Evolutionary conservation across 768 basidiomycete genomes (phyloP).

Genomic region (Russula vinacea): DNA sequence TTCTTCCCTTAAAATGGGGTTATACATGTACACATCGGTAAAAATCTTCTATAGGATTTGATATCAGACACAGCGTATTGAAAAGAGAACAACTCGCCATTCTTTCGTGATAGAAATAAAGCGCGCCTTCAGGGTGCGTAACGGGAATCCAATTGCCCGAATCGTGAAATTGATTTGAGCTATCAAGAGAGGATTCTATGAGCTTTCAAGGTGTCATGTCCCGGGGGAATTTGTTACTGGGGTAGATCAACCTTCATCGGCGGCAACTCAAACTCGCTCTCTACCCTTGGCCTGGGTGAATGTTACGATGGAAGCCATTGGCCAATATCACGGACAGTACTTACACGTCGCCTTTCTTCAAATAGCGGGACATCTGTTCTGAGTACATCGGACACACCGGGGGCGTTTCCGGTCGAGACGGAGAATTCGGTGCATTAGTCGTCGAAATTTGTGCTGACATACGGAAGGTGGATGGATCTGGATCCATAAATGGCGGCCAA

Average conservation of each 20-base stretch:
- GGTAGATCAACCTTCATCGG: background rate
- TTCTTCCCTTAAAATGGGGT: slow-evolving; percentile 5
- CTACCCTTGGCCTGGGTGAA: background rate
- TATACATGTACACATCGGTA: slow-evolving; percentile 24
- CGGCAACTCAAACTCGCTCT: background rate
- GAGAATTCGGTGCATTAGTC: background rate
- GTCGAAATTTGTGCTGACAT: background rate
- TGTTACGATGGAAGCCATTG: background rate
- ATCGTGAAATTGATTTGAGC: background rate
- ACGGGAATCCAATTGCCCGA: slow-evolving; percentile 7
- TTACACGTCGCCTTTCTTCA: slow-evolving; percentile 18
- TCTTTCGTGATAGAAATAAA: slow-evolving; percentile 16
- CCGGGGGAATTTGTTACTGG: slow-evolving; percentile 5
- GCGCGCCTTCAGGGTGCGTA: slow-evolving; percentile 8
- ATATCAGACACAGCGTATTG: background rate
- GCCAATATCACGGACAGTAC: background rate
- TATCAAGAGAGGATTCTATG: background rate
- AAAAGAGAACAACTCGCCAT: background rate
- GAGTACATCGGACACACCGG: slow-evolving; percentile 8
- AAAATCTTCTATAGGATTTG: slow-evolving; percentile 5
- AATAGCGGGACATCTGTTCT: slow-evolving; percentile 18
- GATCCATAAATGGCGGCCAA: no score
- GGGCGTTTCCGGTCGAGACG: background rate
- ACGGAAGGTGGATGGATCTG: no score
- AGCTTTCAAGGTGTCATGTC: background rate